Evolutionary conservation across 176 grass and related monocot species (phyloP).

Genomic region (Cymbopogon citratus): DNA sequence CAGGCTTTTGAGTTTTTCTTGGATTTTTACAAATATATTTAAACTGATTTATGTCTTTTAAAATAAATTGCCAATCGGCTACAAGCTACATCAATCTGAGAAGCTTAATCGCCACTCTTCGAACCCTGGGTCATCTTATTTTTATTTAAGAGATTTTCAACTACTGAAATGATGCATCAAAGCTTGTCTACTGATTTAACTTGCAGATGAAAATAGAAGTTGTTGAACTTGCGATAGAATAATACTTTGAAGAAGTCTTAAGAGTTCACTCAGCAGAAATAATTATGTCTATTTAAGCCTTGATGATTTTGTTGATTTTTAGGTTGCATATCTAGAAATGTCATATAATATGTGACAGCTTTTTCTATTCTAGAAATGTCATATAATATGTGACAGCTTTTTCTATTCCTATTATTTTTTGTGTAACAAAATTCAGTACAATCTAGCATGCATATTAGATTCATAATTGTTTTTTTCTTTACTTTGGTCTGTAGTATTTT

Average conservation of each 20-base stretch:
- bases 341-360: background rate
- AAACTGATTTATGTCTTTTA: background rate
- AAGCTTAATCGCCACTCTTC: background rate
- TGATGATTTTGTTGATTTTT: background rate
- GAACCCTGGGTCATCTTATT: background rate
- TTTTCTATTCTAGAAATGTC: background rate
- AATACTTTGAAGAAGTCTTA: background rate
- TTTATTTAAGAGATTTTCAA: background rate
- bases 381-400: background rate
- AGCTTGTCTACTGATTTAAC: background rate
- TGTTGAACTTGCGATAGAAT: background rate
- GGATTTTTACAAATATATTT: background rate
- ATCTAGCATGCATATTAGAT: background rate
- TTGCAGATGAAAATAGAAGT: slow-evolving; percentile 11
- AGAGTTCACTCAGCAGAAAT: background rate
- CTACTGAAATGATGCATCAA: background rate
- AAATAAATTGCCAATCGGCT: background rate
- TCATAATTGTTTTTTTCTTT: background rate
- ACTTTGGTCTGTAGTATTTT: background rate
- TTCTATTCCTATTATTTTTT: background rate
- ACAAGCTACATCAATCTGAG: background rate
- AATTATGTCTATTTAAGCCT: background rate
- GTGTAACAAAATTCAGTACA: background rate
- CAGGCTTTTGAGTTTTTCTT: background rate
- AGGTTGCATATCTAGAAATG: background rate